Base-by-base conservation (phyloP, 2,329 filamentous ascomycete species). In the Escovopsis sp. region DNA sequence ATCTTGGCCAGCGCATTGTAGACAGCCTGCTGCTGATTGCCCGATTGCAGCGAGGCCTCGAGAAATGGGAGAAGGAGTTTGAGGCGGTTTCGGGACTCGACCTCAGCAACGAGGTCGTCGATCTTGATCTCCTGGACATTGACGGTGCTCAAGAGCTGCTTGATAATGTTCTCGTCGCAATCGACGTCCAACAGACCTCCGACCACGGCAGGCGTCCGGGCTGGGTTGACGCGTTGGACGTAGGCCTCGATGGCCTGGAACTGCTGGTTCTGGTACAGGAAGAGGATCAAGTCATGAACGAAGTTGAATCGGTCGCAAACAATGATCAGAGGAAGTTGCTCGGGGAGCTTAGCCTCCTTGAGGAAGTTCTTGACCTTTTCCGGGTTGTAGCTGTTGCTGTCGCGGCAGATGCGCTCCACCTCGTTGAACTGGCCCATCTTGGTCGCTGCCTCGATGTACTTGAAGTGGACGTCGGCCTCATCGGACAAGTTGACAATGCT, bases 291-390 rank as follows among this genome's bases (percentile, higher is more conserved):
- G 52, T 98, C 90, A 53, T 98, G 90, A 29, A 96, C 85, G 52
- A 98, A 94, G 65, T 96, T 93, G 72, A 92, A 94, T n/a, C 88
- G 84, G 55, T 98, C 90, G 62, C 92, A 98, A 39, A 98, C 86
- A 48, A 96, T 94, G 61, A 98, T 98, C 36, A 98, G 67, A 30
- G 90, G 90, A 30, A 98, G 70, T 62, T 94, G 88, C 58, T 98
- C 90, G 2, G 79, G 77, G 31, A 98, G 68, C 45, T 79, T 81
- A 36, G 90, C 88, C 57, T 98, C 92, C 65, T 98, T 98, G 42
- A 98, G 66, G 73, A 96, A 98, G 66, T 98, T 98, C 70, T 94
- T 94, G 39, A 94, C 85, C 68, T 94, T 93, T 60, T 94, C 86
- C 0, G 86, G 72, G 56, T 94, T 88, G 62, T 86, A 88, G 52